Conservation (phyloP, 805 yeast genomes). For the Blastobotrys parvus region DNA sequence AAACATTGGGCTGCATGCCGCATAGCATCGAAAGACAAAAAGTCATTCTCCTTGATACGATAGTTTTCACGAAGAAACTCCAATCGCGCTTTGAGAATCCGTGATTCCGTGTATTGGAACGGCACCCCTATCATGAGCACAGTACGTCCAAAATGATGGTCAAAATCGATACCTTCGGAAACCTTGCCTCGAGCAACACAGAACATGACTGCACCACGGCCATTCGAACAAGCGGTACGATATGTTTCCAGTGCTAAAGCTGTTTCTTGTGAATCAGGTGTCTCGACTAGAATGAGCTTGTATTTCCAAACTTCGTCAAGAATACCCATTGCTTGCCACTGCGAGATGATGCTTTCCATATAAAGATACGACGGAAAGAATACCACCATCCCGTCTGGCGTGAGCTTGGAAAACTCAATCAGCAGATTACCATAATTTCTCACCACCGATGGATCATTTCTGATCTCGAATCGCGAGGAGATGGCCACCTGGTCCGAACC, state of each 20-base stretch:
- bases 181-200: slow-evolving; percentile 99
- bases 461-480: slow-evolving; percentile 88
- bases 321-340: slow-evolving; percentile 99
- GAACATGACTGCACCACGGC: slow-evolving; percentile 91
- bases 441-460: slow-evolving; percentile 97
- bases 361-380: slow-evolving; percentile 95
- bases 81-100: slow-evolving; percentile 88
- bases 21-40: slow-evolving; percentile 97
- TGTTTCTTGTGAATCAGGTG: slow-evolving; percentile 99
- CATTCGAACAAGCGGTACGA: slow-evolving; percentile 93
- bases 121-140: slow-evolving; percentile 99
- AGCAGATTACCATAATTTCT: slow-evolving; percentile 91
- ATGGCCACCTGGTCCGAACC: slow-evolving; percentile 98
- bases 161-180: slow-evolving; percentile 98
- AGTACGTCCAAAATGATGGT: slow-evolving; percentile 95
- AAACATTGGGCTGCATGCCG: slow-evolving; percentile 98
- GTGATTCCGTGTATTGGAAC: slow-evolving; percentile 95
- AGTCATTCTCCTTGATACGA: slow-evolving; percentile 89
- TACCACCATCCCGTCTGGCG: slow-evolving; percentile 97
- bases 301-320: slow-evolving; percentile 98
- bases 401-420: slow-evolving; percentile 86
- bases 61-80: slow-evolving; percentile 90
- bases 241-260: slow-evolving; percentile 92
- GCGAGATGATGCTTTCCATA: slow-evolving; percentile 95
- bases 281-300: slow-evolving; percentile 87